These are phyloP conservation scores for Amaranthus tricolor DNA, from an alignment of 179 eudicot species.

Conservation along the genomic window DNA sequence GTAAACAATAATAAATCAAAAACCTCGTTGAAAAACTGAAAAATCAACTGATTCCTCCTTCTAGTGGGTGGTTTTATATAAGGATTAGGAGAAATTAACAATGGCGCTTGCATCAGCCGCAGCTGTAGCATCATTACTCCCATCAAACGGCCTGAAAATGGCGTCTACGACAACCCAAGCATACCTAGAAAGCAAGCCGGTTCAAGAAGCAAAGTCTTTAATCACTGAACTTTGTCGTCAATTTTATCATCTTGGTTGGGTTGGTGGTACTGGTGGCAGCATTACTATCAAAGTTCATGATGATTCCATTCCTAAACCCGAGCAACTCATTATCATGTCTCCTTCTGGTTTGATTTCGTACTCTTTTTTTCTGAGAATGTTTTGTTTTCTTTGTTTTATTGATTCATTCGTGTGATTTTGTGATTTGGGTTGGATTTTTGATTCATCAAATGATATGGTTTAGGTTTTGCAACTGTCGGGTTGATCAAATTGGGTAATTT, in stretches of 20 bases:
- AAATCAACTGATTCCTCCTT: too few relatives aligned
- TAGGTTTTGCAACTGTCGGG: not conserved
- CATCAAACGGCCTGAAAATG: slow-evolving; percentile 44
- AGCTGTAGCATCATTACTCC: slow-evolving; percentile 34
- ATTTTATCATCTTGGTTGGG: slow-evolving; percentile 93
- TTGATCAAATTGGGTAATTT: not conserved
- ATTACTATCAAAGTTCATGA: slow-evolving; percentile 91
- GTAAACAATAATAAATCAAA: too few relatives aligned
- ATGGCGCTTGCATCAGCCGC: slow-evolving; percentile 26
- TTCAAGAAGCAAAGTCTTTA: slow-evolving; percentile 61
- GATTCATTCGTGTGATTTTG: slow-evolving; percentile 11
- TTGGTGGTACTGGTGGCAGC: slow-evolving; percentile 95
- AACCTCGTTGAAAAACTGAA: too few relatives aligned
- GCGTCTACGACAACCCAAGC: slow-evolving; percentile 41
- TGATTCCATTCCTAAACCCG: slow-evolving; percentile 63
- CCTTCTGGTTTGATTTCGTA: slow-evolving; percentile 62
- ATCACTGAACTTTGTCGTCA: slow-evolving; percentile 88
- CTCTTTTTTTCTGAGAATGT: not conserved
- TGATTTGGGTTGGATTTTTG: slow-evolving; percentile 6
- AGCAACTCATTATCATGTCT: slow-evolving; percentile 91
- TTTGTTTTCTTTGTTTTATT: slow-evolving; percentile 18
- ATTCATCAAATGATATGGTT: not conserved
- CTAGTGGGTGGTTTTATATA: too few relatives aligned
- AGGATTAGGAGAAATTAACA: not conserved
- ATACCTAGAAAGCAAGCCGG: slow-evolving; percentile 62